Conservation (phyloP, 2,329 filamentous ascomycete genomes). For the Scleromitrula shiraiana region DNA sequence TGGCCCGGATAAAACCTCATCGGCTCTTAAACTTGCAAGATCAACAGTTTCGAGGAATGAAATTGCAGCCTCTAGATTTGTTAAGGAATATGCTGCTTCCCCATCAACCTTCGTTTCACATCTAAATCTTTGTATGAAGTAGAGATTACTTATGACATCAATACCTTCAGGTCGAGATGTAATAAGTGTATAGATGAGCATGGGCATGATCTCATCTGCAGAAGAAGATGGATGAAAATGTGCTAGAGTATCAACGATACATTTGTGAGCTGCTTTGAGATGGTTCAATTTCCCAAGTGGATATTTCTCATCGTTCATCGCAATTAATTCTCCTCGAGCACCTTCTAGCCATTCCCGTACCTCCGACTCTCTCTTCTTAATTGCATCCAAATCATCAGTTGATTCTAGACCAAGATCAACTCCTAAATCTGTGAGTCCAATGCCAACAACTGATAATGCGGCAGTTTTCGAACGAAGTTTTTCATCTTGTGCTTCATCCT, state of each 20-base stretch:
- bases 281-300: conserved; percentile 87
- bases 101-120: conserved; percentile 81
- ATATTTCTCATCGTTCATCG: conserved; percentile 81
- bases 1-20: conserved; percentile 65
- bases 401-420: conserved; percentile 58
- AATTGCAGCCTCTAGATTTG: conserved; percentile 90
- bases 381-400: conserved; percentile 47
- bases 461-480: conserved; percentile 92
- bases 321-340: conserved; percentile 62
- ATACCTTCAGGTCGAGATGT: conserved; percentile 80
- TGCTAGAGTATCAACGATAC: conserved; percentile 78
- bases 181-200: conserved; percentile 92
- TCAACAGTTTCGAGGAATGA: conserved; percentile 95
- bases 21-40: conserved; percentile 74
- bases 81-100: conserved; percentile 91
- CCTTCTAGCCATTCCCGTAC: conserved; percentile 65
- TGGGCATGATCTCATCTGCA: conserved; percentile 93
- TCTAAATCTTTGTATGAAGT: conserved; percentile 88
- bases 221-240: conserved; percentile 72
- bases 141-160: conserved; percentile 87
- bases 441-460: conserved; percentile 82
- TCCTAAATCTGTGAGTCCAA: conserved; percentile 77
- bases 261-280: conserved; percentile 82
- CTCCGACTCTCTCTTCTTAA: conserved; percentile 53
- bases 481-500: conserved; percentile 92